Evolutionary conservation across 306 rosid genomes (phyloP), one percentile per base, ranked within the genome.

Genomic region (Ammopiptanthus mongolicus): DNA sequence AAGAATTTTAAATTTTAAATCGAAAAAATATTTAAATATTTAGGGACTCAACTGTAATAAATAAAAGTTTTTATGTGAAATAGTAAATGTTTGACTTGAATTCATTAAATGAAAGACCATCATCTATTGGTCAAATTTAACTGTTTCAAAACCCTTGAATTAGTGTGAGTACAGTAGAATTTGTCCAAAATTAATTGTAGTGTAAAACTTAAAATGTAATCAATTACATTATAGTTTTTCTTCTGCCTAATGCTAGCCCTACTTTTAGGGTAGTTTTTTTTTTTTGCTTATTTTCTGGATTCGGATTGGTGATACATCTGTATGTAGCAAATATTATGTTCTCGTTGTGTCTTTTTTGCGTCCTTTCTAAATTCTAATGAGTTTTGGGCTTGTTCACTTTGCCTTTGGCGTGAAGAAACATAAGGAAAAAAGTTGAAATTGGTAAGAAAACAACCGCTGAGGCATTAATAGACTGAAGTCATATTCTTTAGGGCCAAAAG

Each of bases 401-500:
- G 61, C 78, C 83, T 73, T 75, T 69, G 74, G 68, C 46, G 68
- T 64, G 79, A 78, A 13, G 78, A 51, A 69, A 76, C 74, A 71
- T 31, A 25, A 3, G 2, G 71, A 48, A 34, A 76, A 76, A 86
- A 74, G 82, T 62, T 33, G 82, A 63, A 75, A 69, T 21, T 31
- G 52, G 72, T 80, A 83, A 82, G 71, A 56, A 64, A 75, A 74
- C 46, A 80, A 73, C 48, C 74, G 15, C 22, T 1, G 52, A 69
- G 37, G 33, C 28, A 25, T 25, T 25, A 66, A 48, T 56, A 77
- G 87, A 76, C 60, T 28, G 6, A 80, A 65, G 72, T 78, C 66
- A 14, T 85, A 67, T 85, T 70, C 81, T 86, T 42, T 48, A 33
- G 62, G 60, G 19, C 28, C 71, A 41, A 81, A 84, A 81, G 87